Conservation (phyloP, 148 eudicot species). For the Fagopyrum tataricum region DNA sequence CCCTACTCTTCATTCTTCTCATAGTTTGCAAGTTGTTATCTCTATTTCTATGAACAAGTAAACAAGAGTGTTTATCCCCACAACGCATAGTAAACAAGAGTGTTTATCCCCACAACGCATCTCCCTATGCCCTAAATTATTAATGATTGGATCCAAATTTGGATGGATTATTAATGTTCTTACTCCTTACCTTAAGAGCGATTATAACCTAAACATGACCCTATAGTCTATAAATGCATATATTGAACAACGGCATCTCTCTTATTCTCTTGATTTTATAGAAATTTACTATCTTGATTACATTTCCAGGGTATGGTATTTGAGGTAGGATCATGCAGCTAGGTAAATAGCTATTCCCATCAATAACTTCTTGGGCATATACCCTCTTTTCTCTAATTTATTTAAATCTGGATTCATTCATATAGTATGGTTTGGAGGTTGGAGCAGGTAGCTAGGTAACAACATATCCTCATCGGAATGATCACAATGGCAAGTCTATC, state of each 20-base stretch:
- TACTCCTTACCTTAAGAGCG: no score
- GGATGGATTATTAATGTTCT: no score
- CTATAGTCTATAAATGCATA: no score
- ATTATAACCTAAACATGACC: no score
- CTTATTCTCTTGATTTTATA: background rate
- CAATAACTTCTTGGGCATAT: background rate
- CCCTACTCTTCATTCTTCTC: no score
- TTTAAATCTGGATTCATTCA: background rate
- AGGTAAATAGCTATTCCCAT: background rate
- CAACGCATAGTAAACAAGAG: no score
- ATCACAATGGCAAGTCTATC: background rate
- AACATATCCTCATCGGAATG: background rate
- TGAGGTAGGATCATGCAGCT: background rate
- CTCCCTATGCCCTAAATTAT: no score
- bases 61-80: no score
- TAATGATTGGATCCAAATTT: no score
- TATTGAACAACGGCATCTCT: background rate
- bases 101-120: no score
- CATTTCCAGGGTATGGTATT: background rate
- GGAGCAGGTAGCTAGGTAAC: background rate
- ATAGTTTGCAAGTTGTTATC: no score
- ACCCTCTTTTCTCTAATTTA: background rate
- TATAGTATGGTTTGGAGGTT: background rate
- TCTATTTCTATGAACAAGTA: no score
- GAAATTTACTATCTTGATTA: background rate